A percentile compares a stretch with the other conserved stretches of the same genome.
These are phyloP conservation scores for Rhinocladiella mackenziei DNA, from an alignment of 2,329 filamentous ascomycete genomes.

Conservation along the genomic window DNA sequence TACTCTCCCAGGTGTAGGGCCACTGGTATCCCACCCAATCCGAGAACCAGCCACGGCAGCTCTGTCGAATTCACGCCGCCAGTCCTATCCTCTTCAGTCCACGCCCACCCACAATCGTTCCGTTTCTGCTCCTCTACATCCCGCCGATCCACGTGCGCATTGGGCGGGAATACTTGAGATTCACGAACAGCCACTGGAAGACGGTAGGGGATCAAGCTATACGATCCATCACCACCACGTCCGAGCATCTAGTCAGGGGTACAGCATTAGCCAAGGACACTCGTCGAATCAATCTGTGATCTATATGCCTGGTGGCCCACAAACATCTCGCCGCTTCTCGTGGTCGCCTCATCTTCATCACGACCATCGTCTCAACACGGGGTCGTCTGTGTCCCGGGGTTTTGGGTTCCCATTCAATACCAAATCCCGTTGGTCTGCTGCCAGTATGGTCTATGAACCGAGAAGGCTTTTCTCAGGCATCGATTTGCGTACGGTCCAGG, in stretches of 20 bases:
- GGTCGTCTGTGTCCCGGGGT: conserved; percentile 23
- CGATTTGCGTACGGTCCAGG: conserved; percentile 67
- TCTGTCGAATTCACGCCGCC: conserved; percentile 7
- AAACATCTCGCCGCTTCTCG: conserved; percentile 13
- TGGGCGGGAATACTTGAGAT: conserved; percentile 37
- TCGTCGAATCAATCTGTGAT: conserved; percentile 36
- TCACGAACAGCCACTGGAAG: conserved; percentile 13
- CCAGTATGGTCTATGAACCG: conserved; percentile 63
- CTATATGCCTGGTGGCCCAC: conserved; percentile 26
- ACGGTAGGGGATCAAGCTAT: conserved; percentile 21
- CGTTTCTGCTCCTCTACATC: conserved; percentile 32
- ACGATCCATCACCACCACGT: conserved; percentile 25
- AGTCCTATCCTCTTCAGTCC: conserved; percentile 12
- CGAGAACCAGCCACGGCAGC: conserved; percentile 18
- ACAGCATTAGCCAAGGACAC: conserved; percentile 36
- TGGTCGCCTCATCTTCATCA: conserved; percentile 65
- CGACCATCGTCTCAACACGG: conserved; percentile 53
- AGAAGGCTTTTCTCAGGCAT: conserved; percentile 49
- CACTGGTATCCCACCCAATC: conserved; percentile 28
- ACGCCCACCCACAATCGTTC: conserved; percentile 17
- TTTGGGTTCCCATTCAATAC: conserved; percentile 32
- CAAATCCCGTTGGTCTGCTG: conserved; percentile 56
- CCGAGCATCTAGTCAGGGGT: conserved; percentile 40
- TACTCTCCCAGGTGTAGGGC: conserved; percentile 26
- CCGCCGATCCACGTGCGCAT: conserved; percentile 42